These are phyloP conservation scores for Colletotrichum shisoi DNA, from an alignment of 2,329 filamentous ascomycete genomes.

Conservation along the genomic window DNA sequence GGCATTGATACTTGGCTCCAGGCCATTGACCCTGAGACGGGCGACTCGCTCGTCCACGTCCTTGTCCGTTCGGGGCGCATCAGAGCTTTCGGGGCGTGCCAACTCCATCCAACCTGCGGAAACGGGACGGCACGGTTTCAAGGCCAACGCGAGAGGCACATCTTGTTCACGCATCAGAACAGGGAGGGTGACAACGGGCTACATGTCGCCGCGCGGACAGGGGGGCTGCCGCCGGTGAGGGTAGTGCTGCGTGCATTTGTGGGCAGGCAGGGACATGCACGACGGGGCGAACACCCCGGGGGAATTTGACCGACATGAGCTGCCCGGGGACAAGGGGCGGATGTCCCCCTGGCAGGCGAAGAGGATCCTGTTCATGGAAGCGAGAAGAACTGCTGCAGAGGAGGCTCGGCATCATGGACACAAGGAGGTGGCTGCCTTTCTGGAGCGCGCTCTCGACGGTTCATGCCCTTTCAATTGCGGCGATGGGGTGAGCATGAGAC, in stretches of 20 bases:
- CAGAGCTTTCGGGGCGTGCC: slow-evolving; percentile 1
- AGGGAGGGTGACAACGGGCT: background rate
- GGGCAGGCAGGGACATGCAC: background rate
- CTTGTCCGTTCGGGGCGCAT: background rate
- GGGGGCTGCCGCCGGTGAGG: background rate
- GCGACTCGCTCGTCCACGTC: background rate
- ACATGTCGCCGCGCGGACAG: background rate
- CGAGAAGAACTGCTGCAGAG: background rate
- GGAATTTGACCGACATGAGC: background rate
- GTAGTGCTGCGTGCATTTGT: background rate
- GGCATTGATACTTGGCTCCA: slow-evolving; percentile 2
- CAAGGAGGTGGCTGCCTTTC: background rate
- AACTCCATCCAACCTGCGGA: background rate
- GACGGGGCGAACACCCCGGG: background rate
- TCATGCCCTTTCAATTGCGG: background rate
- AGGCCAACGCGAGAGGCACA: background rate
- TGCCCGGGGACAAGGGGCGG: background rate
- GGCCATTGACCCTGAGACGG: background rate
- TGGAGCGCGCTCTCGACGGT: background rate
- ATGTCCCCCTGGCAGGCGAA: background rate
- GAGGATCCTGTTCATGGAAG: background rate
- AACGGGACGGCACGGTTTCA: background rate
- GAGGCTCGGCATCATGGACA: background rate
- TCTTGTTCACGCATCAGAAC: slow-evolving; percentile 1
- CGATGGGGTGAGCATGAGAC: background rate